These are phyloP conservation scores for Artemisia argyi DNA, from an alignment of 129 eudicot species.

Conservation along the genomic window DNA sequence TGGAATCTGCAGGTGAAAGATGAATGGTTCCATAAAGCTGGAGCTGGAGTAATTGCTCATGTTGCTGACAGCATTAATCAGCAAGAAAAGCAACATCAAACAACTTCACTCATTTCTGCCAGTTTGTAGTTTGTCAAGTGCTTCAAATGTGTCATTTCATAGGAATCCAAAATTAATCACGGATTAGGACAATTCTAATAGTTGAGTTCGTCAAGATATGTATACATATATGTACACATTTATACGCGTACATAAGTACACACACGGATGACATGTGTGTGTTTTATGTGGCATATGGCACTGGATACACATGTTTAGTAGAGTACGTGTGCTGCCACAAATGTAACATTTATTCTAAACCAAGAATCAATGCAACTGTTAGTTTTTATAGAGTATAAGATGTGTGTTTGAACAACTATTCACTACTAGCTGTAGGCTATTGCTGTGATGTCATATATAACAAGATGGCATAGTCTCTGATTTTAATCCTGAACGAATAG, in stretches of 20 bases:
- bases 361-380: too few relatives aligned
- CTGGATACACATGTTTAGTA: too few relatives aligned
- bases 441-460: too few relatives aligned
- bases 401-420: too few relatives aligned
- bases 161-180: background rate
- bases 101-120: conserved; percentile 53
- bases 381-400: too few relatives aligned
- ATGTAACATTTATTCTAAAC: too few relatives aligned
- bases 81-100: conserved; percentile 59
- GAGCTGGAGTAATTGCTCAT: conserved; percentile 93
- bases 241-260: background rate
- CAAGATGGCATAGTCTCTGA: too few relatives aligned
- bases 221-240: background rate
- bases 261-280: background rate
- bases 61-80: conserved; percentile 85
- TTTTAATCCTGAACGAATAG: too few relatives aligned
- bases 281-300: background rate
- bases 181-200: background rate
- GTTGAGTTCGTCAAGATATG: background rate
- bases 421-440: too few relatives aligned
- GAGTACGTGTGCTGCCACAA: too few relatives aligned
- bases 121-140: conserved; percentile 43
- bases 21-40: conserved; percentile 94
- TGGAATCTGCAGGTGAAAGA: conserved; percentile 67
- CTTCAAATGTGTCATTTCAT: conserved; percentile 6